Base-by-base conservation (phyloP, 2,329 filamentous ascomycete species). In the Achaetomium macrosporum region DNA sequence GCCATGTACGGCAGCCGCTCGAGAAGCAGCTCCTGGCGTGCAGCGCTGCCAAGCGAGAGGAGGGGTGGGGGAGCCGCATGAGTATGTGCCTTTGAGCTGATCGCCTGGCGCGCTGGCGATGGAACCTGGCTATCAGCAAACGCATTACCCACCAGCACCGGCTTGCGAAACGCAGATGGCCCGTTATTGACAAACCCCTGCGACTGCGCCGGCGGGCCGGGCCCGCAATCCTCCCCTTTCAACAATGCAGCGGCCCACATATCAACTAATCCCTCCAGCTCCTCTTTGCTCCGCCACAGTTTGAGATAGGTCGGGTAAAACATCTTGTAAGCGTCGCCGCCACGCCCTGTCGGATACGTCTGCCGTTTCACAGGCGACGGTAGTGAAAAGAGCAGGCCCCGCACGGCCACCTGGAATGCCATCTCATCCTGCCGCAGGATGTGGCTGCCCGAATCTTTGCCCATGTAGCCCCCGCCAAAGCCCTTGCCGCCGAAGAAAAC, bases 371-470 rank as follows among this genome's bases (percentile, higher is more conserved):
- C 93, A 0, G 92, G 92, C 61, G 81, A 81, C 1, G 93, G 93
- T 2, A 99, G 77, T 10, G 84, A 85, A 66, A 95, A 95, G 0
- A 96, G 71, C 46, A 97, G 71, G 0, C 93, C 93, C 12, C 91
- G 83, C 0, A 95, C 88, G 5, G 90, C 90, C 16, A 92, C 84
- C 59, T 99, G 89, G 59, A 96, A 97, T 20, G 87, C 85, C 66
- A 99, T 91, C 65, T 99, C 93, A 58, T 96, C 90, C 68, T 97
- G 92, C 7, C 91, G 84, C 10, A 97, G 72, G 13, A 85, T 77
- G 56, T 96, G 92, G 49, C 83, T 82, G 17, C 79, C 80, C 0
- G 77, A 75, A 66, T 85, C 76, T 71, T 70, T 75, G 63, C 72
- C 78, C 59, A 61, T 71, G 69, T 65, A 75, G 35, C 76, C 73